Conservation (phyloP, 2,329 filamentous ascomycete genomes). For the Neocatenulostroma microsporum region DNA sequence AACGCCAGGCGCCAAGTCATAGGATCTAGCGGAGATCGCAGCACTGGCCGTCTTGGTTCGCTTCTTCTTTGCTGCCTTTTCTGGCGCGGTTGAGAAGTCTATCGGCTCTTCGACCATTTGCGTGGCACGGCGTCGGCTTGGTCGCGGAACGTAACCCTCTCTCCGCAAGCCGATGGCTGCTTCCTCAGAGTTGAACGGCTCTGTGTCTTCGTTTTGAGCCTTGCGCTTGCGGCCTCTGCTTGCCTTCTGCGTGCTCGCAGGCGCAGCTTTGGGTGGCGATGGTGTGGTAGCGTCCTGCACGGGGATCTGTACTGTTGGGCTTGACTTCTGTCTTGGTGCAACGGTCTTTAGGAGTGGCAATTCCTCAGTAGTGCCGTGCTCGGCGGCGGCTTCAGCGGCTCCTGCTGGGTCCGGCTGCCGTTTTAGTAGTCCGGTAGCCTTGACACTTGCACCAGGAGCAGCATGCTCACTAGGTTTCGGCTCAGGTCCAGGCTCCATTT, state of each 20-base stretch:
- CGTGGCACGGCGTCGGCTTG: slow-evolving; percentile 28
- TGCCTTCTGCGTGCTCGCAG: slow-evolving; percentile 16
- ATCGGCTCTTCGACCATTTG: slow-evolving; percentile 18
- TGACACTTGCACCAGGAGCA: too few relatives aligned
- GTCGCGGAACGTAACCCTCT: slow-evolving; percentile 34
- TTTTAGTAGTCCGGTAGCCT: too few relatives aligned
- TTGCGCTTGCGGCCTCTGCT: slow-evolving; percentile 18
- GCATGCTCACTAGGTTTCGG: too few relatives aligned
- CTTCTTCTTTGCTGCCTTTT: slow-evolving; percentile 36
- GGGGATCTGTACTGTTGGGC: slow-evolving; percentile 2
- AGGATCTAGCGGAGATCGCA: too few relatives aligned
- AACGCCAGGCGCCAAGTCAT: too few relatives aligned
- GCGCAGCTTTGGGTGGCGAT: not conserved
- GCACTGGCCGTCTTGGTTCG: slow-evolving; percentile 28
- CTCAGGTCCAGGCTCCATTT: too few relatives aligned
- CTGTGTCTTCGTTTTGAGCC: slow-evolving; percentile 12
- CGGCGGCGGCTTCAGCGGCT: not conserved
- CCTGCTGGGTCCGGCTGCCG: too few relatives aligned
- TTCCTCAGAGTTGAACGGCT: slow-evolving; percentile 25
- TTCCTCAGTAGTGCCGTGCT: not conserved
- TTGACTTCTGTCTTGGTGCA: too few relatives aligned
- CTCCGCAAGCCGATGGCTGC: slow-evolving; percentile 30
- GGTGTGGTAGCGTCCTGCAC: slow-evolving; percentile 9
- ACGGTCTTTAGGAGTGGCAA: too few relatives aligned
- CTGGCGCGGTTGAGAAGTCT: slow-evolving; percentile 29